Conservation (phyloP, 2,329 filamentous ascomycete genomes). For the Fusarium neocosmosporiellum region DNA sequence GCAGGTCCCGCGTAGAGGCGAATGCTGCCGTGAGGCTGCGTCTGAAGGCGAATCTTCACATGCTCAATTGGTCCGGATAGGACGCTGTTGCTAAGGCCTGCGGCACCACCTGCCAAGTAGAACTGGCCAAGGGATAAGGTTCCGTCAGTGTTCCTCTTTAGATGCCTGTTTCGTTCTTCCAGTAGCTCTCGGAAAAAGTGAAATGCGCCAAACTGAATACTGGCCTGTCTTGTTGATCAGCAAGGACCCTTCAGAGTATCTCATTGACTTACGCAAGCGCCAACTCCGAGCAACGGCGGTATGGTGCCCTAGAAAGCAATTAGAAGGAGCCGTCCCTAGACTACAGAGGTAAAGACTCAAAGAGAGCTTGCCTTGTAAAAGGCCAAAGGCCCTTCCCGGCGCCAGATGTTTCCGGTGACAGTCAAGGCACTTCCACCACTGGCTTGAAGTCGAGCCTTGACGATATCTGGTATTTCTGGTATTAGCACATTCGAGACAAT, state of each 20-base stretch:
- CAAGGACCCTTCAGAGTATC: neutral
- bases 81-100: slow-evolving; percentile 5
- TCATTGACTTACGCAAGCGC: neutral
- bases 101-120: slow-evolving; percentile 1
- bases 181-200: neutral
- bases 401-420: slow-evolving; percentile 5
- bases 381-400: neutral
- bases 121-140: neutral
- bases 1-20: neutral
- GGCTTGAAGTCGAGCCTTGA: slow-evolving; percentile 12
- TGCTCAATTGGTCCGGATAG: slow-evolving; percentile 12
- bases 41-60: slow-evolving; percentile 10
- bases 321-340: neutral
- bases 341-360: no score
- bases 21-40: neutral
- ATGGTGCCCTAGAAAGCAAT: neutral
- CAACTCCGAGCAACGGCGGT: slow-evolving; percentile 6
- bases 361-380: slow-evolving; percentile 4
- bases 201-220: slow-evolving; percentile 12
- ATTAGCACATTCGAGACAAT: neutral
- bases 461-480: neutral
- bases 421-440: neutral
- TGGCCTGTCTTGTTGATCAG: neutral
- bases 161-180: neutral
- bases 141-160: neutral